Conservation (phyloP, 2,329 filamentous ascomycete species). For the Hymenoscyphus salicellus region DNA sequence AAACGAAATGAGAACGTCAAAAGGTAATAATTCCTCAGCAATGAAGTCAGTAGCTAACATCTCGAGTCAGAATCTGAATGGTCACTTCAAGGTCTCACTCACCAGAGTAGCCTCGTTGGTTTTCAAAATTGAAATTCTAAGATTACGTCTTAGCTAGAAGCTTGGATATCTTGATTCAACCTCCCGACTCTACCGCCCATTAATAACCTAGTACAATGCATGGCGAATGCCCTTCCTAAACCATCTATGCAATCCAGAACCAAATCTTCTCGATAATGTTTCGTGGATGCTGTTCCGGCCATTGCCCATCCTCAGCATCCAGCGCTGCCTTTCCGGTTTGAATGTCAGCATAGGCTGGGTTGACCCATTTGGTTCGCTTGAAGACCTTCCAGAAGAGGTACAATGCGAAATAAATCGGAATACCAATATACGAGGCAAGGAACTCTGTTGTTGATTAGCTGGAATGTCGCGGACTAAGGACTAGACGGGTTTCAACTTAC, state of each 20-base stretch:
- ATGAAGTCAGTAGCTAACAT: no score
- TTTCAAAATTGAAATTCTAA: neutral
- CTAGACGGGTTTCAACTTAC: constrained; percentile 19
- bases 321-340: constrained; percentile 45
- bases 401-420: constrained; percentile 66
- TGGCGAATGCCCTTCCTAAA: neutral
- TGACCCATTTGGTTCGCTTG: constrained; percentile 53
- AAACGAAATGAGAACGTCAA: no score
- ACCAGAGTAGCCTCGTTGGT: neutral
- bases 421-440: constrained; percentile 71
- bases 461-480: neutral
- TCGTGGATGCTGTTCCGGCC: constrained; percentile 40
- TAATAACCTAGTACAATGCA: constrained; percentile 3
- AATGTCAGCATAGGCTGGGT: constrained; percentile 43
- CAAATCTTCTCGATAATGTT: constrained; percentile 44
- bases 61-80: no score
- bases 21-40: no score
- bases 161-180: constrained; percentile 4
- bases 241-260: constrained; percentile 44
- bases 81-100: no score
- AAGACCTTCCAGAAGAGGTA: constrained; percentile 70
- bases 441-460: constrained; percentile 68
- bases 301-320: constrained; percentile 43
- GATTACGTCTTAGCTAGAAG: neutral
- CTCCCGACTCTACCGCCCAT: neutral